Base-by-base conservation (phyloP, 768 basidiomycete species). In the Coprinopsis strossmayeri region DNA sequence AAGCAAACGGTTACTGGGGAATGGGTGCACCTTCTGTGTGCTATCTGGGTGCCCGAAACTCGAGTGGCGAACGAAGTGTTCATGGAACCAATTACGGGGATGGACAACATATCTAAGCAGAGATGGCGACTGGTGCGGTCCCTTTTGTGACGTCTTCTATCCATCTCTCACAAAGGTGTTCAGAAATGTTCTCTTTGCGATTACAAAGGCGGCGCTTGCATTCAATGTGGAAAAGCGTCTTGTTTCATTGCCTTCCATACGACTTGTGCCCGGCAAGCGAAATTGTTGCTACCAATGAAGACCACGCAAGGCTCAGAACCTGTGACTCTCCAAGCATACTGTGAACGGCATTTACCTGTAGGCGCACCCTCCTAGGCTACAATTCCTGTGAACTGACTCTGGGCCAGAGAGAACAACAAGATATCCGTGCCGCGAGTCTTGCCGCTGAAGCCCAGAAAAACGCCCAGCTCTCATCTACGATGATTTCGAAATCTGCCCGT, bases 11-110 rank as follows among this genome's bases (percentile, higher is more conserved):
- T 81, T 0, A 74, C 84, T 25, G 92, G 91, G 0, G 86, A 91
- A 52, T 99, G 96, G 96, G 88, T 93, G 0, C 96, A 99, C 63
- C 72, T 99, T 0, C 75, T 98, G 0, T 99, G 96, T 58, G 92
- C 95, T 2, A 94, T 99, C 46, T 99, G 92, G 91, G 83, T 97
- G 2, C 94, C 95, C 0, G 95, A 98, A 63, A 89, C 91, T 12
- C 79, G 84, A 20, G 90, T 97, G 1, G 84, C 84, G 17, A 98
- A 98, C 63, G 86, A 92, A 35, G 87, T 92, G 10, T 96, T 97
- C 61, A 98, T 98, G 96, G 96, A 99, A 59, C 96, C 96, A 30
- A 83, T 99, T 24, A 89, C 91, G 2, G 91, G 90, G 3, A 76
- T 91, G 0, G 91, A 97, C 44, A 79, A 72, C 53, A 87, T 99